Conservation (phyloP, 352 stramenopile genomes). For the Pythium guiyangense region DNA sequence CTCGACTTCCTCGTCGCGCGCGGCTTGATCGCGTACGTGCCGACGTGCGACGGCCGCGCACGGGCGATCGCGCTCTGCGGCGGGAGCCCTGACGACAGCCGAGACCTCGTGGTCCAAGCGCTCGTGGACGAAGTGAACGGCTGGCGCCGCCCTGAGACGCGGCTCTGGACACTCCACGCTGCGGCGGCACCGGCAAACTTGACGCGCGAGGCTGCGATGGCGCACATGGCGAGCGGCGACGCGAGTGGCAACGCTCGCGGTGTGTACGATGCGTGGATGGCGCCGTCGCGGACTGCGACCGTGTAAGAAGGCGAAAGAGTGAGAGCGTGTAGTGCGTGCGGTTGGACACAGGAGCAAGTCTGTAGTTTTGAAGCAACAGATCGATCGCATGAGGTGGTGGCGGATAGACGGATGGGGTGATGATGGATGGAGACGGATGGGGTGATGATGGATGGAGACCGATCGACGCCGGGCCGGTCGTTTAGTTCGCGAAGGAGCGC, state of each 20-base stretch:
- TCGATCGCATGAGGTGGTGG: too few species aligned
- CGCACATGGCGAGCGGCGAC: conserved; percentile 2
- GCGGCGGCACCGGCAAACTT: neutral
- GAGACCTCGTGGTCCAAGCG: conserved; percentile 20
- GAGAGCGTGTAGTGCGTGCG: too few species aligned
- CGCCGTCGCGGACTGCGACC: neutral
- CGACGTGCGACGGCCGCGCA: conserved; percentile 22
- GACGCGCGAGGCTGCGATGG: conserved; percentile 7
- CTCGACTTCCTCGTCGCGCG: conserved; percentile 57
- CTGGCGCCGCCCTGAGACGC: conserved; percentile 36
- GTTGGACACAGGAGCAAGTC: too few species aligned
- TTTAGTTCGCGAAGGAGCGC: conserved; percentile 31
- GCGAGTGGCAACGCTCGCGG: neutral
- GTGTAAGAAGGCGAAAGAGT: too few species aligned
- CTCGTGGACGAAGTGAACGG: conserved; percentile 37
- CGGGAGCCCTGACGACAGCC: neutral
- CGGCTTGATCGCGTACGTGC: conserved; percentile 29
- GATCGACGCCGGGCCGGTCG: conserved; percentile 27
- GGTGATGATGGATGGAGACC: too few species aligned
- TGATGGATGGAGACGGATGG: too few species aligned
- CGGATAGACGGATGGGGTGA: too few species aligned
- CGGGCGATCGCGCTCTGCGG: conserved; percentile 23
- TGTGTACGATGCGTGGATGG: conserved; percentile 33
- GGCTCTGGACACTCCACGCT: conserved; percentile 32
- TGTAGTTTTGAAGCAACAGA: too few species aligned